Percentiles rank a stretch among this genome's conserved stretches.
Evolutionary conservation across 805 yeast genomes (phyloP).

Genomic region (Pichia scutulata): DNA sequence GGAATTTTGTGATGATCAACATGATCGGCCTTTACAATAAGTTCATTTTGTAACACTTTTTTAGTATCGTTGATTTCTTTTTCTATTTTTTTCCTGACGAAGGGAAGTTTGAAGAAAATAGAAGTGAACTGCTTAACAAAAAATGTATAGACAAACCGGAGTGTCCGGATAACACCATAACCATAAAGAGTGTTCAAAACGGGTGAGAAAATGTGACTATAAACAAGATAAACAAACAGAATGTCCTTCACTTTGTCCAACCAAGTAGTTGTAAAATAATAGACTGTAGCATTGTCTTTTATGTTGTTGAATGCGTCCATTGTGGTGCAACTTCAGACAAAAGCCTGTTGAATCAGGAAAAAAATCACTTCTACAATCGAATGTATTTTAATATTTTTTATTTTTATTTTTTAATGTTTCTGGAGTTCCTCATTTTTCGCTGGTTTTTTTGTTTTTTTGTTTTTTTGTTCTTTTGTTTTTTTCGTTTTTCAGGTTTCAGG

Average conservation of each 20-base stretch:
- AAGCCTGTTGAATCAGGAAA: background rate
- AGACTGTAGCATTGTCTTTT: background rate
- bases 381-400: too few species aligned
- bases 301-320: background rate
- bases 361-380: too few species aligned
- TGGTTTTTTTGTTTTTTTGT: too few species aligned
- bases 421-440: too few species aligned
- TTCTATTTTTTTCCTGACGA: conserved; percentile 48
- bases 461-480: too few species aligned
- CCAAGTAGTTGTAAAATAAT: conserved; percentile 1
- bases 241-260: conserved; percentile 13
- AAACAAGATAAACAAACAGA: conserved; percentile 8
- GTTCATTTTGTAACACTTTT: conserved; percentile 42
- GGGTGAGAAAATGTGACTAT: conserved; percentile 4
- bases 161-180: conserved; percentile 19
- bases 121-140: conserved; percentile 10
- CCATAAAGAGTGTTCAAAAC: conserved; percentile 15
- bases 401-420: too few species aligned
- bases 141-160: conserved; percentile 1
- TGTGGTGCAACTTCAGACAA: background rate
- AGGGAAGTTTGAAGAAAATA: conserved; percentile 19
- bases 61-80: conserved; percentile 46
- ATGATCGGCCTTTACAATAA: conserved; percentile 47
- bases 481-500: too few species aligned
- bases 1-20: conserved; percentile 50